These are phyloP conservation scores for Talaromyces funiculosus DNA, from an alignment of 2,329 filamentous ascomycete genomes.

Conservation along the genomic window DNA sequence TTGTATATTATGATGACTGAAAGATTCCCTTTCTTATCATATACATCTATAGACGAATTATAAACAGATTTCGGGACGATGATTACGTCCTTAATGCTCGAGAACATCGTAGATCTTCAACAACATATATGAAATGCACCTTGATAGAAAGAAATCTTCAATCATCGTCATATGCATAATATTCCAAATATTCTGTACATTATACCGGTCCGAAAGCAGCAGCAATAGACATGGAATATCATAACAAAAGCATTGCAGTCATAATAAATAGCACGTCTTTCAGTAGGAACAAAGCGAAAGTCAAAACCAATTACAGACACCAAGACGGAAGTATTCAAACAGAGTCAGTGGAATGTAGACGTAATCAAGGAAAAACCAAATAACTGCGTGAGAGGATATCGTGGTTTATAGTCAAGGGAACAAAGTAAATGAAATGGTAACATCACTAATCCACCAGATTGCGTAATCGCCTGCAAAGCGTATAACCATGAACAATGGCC, in stretches of 20 bases:
- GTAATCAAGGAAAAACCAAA: slow-evolving; percentile 13
- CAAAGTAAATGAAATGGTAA: slow-evolving; percentile 8
- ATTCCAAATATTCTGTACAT: slow-evolving; percentile 2
- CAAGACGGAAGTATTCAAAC: background rate
- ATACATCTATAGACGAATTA: too few relatives aligned
- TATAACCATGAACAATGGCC: background rate
- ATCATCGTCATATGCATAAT: background rate
- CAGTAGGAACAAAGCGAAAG: background rate
- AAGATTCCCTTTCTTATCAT: too few relatives aligned
- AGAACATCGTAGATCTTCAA: background rate
- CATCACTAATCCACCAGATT: background rate
- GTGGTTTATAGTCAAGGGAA: slow-evolving; percentile 18
- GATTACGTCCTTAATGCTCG: background rate
- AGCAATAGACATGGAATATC: background rate
- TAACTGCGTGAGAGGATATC: slow-evolving; percentile 22
- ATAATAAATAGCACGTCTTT: slow-evolving; percentile 4
- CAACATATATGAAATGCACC: background rate
- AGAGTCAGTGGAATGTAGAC: background rate
- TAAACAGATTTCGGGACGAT: too few relatives aligned
- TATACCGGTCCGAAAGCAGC: background rate
- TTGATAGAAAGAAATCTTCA: background rate
- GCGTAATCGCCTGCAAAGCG: slow-evolving; percentile 13
- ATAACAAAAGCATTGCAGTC: background rate
- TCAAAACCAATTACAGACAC: slow-evolving; percentile 7
- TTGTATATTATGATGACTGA: background rate